Conservation (phyloP, 1,284 basidiomycete species). For the Abortiporus biennis region DNA sequence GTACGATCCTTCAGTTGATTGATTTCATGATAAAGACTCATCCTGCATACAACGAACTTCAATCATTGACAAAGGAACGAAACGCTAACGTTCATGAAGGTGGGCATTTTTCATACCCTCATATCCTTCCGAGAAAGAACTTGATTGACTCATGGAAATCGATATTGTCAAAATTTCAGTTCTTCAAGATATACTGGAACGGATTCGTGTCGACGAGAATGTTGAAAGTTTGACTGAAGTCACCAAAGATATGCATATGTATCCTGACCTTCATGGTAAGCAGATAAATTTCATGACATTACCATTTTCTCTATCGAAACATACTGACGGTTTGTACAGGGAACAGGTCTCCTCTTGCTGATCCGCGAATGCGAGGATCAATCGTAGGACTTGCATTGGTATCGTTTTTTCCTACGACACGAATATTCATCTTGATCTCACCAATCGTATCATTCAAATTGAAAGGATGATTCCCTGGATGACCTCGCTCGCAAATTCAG, state of each 20-base stretch:
- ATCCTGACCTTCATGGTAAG: slow-evolving; percentile 86
- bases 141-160: too few relatives aligned
- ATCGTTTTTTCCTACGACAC: too few relatives aligned
- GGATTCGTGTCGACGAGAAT: slow-evolving; percentile 51
- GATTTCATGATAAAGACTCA: slow-evolving; percentile 95
- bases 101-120: too few relatives aligned
- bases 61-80: slow-evolving; percentile 48
- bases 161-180: too few relatives aligned
- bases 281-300: neutral
- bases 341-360: slow-evolving; percentile 94
- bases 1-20: slow-evolving; percentile 79
- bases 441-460: too few relatives aligned
- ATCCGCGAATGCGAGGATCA: slow-evolving; percentile 89
- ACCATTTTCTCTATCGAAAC: slow-evolving; percentile 6
- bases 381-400: slow-evolving; percentile 83
- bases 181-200: slow-evolving; percentile 73
- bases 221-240: slow-evolving; percentile 73
- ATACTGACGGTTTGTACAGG: slow-evolving; percentile 36
- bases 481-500: slow-evolving; percentile 92
- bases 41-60: slow-evolving; percentile 71
- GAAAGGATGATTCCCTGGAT: slow-evolving; percentile 63
- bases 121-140: too few relatives aligned
- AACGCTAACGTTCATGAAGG: slow-evolving; percentile 54
- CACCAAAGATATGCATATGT: slow-evolving; percentile 88
- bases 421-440: too few relatives aligned